Conservation (phyloP, 768 basidiomycete genomes). For the Phanerochaete carnosa region DNA sequence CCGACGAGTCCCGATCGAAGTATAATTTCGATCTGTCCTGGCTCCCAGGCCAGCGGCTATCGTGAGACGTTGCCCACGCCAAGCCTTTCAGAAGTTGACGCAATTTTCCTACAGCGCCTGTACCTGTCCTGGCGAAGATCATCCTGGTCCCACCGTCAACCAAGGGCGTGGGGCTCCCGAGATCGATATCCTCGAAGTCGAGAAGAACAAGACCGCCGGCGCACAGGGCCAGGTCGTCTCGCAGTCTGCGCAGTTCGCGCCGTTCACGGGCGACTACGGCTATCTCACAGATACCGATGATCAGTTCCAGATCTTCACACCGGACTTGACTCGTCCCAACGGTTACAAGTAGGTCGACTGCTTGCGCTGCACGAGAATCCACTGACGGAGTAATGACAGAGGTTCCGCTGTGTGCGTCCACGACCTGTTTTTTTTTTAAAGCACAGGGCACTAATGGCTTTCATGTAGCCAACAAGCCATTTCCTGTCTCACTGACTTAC, state of each 20-base stretch:
- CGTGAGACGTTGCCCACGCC: constrained; percentile 36
- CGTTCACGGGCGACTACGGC: constrained; percentile 45
- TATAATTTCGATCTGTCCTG: constrained; percentile 67
- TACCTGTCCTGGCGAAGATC: constrained; percentile 71
- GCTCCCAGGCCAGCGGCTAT: constrained; percentile 73
- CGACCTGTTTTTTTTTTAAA: background rate
- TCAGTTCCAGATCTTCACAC: constrained; percentile 33
- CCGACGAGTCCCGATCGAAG: constrained; percentile 41
- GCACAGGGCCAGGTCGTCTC: constrained; percentile 54
- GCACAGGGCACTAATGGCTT: background rate
- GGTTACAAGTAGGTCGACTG: constrained; percentile 28
- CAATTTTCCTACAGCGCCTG: constrained; percentile 47
- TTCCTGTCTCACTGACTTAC: constrained; percentile 43
- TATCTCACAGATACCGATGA: constrained; percentile 34
- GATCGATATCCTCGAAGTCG: constrained; percentile 81
- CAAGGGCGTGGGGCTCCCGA: constrained; percentile 74
- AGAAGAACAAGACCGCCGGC: constrained; percentile 49
- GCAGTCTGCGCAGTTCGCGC: constrained; percentile 75
- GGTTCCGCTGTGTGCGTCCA: constrained; percentile 47
- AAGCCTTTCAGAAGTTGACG: background rate
- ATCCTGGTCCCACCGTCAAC: constrained; percentile 61
- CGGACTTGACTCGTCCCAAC: constrained; percentile 32
- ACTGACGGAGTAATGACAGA: constrained; percentile 14
- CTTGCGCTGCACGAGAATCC: background rate
- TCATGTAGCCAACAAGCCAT: constrained; percentile 43